A percentile compares a stretch with the other conserved stretches of the same genome.
Evolutionary conservation across 2,329 filamentous ascomycete species (phyloP).

Genomic region (Cladosporium sp.): DNA sequence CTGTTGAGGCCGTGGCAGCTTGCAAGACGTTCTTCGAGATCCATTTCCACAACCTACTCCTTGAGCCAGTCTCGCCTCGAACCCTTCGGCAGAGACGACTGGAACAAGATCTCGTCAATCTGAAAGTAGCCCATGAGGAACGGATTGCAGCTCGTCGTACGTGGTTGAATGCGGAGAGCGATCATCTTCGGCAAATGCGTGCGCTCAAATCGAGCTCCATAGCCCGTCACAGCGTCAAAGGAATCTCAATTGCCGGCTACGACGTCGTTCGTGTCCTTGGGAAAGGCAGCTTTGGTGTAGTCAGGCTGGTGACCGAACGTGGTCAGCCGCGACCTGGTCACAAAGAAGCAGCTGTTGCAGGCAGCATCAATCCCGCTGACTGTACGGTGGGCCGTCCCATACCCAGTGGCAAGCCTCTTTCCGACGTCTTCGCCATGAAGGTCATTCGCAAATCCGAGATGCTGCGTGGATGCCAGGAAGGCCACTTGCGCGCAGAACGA

Average conservation of each 20-base stretch:
- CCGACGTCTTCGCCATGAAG: constrained; percentile 88
- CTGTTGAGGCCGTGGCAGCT: constrained; percentile 72
- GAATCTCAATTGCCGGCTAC: constrained; percentile 61
- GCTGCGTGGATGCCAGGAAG: constrained; percentile 86
- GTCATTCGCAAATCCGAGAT: constrained; percentile 92
- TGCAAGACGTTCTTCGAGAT: constrained; percentile 85
- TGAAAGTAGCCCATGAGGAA: constrained; percentile 55
- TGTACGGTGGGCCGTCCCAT: constrained; percentile 8
- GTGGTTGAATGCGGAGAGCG: constrained; percentile 65
- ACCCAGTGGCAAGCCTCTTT: constrained; percentile 31
- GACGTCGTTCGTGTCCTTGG: constrained; percentile 78
- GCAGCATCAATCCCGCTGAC: neutral
- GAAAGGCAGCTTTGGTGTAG: constrained; percentile 91
- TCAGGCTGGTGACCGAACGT: constrained; percentile 66
- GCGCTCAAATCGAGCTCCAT: constrained; percentile 62
- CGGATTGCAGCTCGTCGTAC: constrained; percentile 50
- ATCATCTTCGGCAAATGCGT: constrained; percentile 70
- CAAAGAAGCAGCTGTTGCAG: neutral
- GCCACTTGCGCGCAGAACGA: constrained; percentile 82
- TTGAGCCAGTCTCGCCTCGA: constrained; percentile 51
- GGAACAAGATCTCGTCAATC: constrained; percentile 58
- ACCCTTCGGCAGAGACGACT: constrained; percentile 59
- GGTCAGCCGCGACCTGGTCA: constrained; percentile 17
- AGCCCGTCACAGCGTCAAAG: constrained; percentile 43
- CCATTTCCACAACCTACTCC: constrained; percentile 69